Evolutionary conservation across 139 green algal genomes (phyloP), one percentile per base, ranked within the genome.

Genomic region (Pycnococcus provasolii): DNA sequence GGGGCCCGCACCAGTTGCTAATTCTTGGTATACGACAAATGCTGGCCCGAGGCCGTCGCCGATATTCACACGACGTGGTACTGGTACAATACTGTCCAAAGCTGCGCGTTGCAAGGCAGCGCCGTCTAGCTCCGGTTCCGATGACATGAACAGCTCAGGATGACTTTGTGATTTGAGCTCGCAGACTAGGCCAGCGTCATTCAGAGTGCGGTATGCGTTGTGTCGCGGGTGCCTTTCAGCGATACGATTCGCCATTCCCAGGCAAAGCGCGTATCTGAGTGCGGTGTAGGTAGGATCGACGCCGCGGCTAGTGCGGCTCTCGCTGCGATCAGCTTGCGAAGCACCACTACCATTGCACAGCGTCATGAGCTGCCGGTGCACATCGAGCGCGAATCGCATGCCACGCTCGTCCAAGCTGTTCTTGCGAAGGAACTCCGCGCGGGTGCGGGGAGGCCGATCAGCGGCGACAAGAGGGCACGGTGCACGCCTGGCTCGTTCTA

Each of bases 151-250:
- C 26, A 26, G 26, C 26, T 26, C 26, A 26, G 26, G 26, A 26
- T 26, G 26, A 26, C 26, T 26, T 26, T 26, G 26, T 26, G 26
- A 26, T 26, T 26, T 26, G 26, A 26, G 26, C 26, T 26, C 26
- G 26, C 26, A 26, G 26, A 26, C 26, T 26, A 26, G 26, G 26
- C 26, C 26, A 26, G 26, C 26, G 26, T 53, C 70, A 55, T 74
- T 78, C 26, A 94, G 65, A 0, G 90, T 95, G n/a, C 82, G 76
- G 76, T 95, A 96, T 42, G 88, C 90, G 66, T 96, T 96, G 42
- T 71, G 60, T 3, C 46, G 40, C 57, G 51, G 66, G 78, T 95
- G 84, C 45, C 90, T 80, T 8, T 85, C 77, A 0, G 90, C 90
- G 11, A 96, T 74, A 39, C 70, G 75, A 39, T 40, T 76, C 2